A percentile compares a stretch with the other conserved stretches of the same genome.
Conservation (phyloP, 208 protist genomes). For the Naegleria lovaniensis region DNA sequence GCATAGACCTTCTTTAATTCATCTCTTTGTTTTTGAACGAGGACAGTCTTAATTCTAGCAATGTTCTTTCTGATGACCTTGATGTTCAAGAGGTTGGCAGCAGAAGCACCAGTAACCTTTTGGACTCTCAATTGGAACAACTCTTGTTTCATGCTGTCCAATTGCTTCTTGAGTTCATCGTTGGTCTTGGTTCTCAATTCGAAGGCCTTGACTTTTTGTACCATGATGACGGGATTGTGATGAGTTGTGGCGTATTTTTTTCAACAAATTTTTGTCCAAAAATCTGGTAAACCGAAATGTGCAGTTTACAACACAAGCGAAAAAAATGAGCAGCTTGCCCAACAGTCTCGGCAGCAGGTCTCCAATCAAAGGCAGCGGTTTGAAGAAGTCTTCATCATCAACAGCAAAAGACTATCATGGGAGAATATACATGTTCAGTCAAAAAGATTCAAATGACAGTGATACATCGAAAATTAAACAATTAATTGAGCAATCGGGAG, state of each 20-base stretch:
- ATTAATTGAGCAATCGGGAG: neutral
- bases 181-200: slow-evolving; percentile 86
- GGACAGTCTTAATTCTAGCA: slow-evolving; percentile 90
- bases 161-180: slow-evolving; percentile 90
- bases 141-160: slow-evolving; percentile 93
- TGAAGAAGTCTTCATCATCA: neutral
- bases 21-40: slow-evolving; percentile 86
- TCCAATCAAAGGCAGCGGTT: neutral
- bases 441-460: neutral
- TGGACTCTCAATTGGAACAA: slow-evolving; percentile 88
- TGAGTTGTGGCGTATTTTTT: neutral
- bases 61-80: slow-evolving; percentile 87
- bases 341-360: neutral
- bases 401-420: neutral
- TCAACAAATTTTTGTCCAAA: neutral
- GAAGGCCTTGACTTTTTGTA: slow-evolving; percentile 56
- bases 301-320: neutral
- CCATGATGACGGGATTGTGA: neutral
- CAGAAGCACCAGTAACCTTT: slow-evolving; percentile 80
- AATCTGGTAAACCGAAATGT: neutral
- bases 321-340: neutral
- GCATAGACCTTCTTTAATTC: slow-evolving; percentile 83
- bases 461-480: neutral
- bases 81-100: slow-evolving; percentile 81
- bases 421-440: neutral